Base-by-base conservation (phyloP, 2,329 filamentous ascomycete genomes). In the Monosporascus sp. region DNA sequence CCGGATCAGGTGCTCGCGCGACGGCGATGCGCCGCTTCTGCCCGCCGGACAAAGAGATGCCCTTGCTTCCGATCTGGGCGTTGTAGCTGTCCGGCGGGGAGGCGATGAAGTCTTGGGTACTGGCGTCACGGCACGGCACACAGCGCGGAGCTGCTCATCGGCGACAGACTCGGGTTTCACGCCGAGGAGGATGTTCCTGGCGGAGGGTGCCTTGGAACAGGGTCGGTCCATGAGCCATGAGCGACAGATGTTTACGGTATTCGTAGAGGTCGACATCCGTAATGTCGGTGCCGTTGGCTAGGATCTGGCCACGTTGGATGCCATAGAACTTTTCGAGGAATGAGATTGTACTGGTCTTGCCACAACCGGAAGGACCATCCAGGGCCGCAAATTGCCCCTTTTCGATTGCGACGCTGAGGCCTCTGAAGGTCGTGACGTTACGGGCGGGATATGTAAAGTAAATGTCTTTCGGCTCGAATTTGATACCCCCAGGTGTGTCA, bases 281-380 rank as follows among this genome's bases (percentile, higher is more conserved):
- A 44, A 90, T 81, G 59, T 86, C 77, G 49, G 74, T 72, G 5
- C 77, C 82, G 64, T 89, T 84, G 64, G 83, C 80, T 0, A 84
- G 72, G 51, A 94, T 84, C 6, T 73, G 71, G 6, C 90, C 89
- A 11, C 76, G 72, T 17, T 80, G 73, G 0, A 83, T 71, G 41
- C 89, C 81, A 65, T 93, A 93, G 68, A 92, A 91, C 15, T 82
- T 78, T 68, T 86, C 83, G 6, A 87, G 68, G 1, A 87, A 69
- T 49, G 78, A 76, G 38, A 93, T 81, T 44, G 89, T 83, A 17
- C 83, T 89, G 0, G 84, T 87, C 71, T 24, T 89, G 35, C 87
- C 86, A 54, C 84, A 87, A 0, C 86, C 86, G 1, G 83, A 86
- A 1, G 85, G 78, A 1, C 87, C 87, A 5, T 89, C 86, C 1